These are phyloP conservation scores for Lachancea thermotolerans DNA, from an alignment of 805 yeast species.

Conservation along the genomic window DNA sequence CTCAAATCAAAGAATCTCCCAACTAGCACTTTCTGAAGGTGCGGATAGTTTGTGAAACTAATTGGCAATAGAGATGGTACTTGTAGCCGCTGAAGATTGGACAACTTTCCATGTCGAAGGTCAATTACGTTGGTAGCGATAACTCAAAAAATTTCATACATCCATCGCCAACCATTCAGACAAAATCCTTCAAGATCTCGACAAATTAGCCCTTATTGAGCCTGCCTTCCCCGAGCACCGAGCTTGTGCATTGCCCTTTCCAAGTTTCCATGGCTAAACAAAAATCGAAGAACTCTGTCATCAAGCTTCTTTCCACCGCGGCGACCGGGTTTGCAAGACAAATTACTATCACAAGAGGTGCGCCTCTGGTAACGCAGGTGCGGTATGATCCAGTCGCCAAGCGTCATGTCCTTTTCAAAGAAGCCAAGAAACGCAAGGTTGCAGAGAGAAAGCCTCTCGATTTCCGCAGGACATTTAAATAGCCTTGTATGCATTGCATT, in stretches of 20 bases:
- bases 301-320: conserved; percentile 83
- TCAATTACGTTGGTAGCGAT: too few relatives aligned
- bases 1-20: too few relatives aligned
- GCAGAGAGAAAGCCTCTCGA: conserved; percentile 45
- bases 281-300: conserved; percentile 72
- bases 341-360: conserved; percentile 72
- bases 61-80: too few relatives aligned
- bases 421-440: conserved; percentile 78
- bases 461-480: conserved; percentile 35
- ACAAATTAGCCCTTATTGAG: too few relatives aligned
- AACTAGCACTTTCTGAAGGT: too few relatives aligned
- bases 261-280: conserved; percentile 37
- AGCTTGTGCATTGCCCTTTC: neutral
- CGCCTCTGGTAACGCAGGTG: conserved; percentile 71
- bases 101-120: too few relatives aligned
- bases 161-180: too few relatives aligned
- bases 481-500: too few relatives aligned
- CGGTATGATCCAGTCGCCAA: conserved; percentile 83
- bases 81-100: too few relatives aligned
- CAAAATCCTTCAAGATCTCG: too few relatives aligned
- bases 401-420: conserved; percentile 87
- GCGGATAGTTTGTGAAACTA: too few relatives aligned
- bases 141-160: too few relatives aligned
- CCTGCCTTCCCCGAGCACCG: neutral
- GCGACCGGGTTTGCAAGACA: conserved; percentile 83